Evolutionary conservation across 345 rosid species (phyloP).

Genomic region (Lumnitzera littorea): DNA sequence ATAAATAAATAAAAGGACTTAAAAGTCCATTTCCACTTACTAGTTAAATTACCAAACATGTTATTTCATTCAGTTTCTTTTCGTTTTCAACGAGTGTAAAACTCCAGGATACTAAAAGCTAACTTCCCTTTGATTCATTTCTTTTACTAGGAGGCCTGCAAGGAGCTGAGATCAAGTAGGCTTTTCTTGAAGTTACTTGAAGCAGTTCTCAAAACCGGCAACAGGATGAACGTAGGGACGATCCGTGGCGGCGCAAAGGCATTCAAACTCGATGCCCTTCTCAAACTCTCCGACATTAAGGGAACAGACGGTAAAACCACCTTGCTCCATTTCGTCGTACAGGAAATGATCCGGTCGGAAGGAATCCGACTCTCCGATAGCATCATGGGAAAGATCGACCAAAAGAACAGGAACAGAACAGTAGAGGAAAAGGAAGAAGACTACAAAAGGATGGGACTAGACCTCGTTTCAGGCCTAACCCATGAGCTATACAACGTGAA

Average conservation of each 20-base stretch:
- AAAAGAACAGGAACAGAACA: slow-evolving; percentile 47
- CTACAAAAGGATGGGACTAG: slow-evolving; percentile 85
- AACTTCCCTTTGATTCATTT: background rate
- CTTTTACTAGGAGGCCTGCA: slow-evolving; percentile 77
- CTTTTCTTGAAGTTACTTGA: slow-evolving; percentile 82
- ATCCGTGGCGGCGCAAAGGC: slow-evolving; percentile 93
- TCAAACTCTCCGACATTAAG: slow-evolving; percentile 87
- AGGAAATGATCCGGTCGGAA: slow-evolving; percentile 81
- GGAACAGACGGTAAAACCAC: slow-evolving; percentile 90
- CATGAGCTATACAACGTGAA: slow-evolving; percentile 84
- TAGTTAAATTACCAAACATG: no score
- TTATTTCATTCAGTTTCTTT: no score
- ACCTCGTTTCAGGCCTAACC: slow-evolving; percentile 75
- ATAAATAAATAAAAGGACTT: no score
- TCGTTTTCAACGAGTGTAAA: no score
- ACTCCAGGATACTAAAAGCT: no score
- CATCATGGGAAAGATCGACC: slow-evolving; percentile 85
- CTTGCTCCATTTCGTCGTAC: slow-evolving; percentile 89
- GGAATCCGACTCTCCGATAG: slow-evolving; percentile 80
- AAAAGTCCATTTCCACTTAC: no score
- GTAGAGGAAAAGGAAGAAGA: slow-evolving; percentile 77
- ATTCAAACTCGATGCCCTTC: slow-evolving; percentile 89
- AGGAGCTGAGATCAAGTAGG: slow-evolving; percentile 88
- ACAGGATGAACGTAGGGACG: slow-evolving; percentile 93
- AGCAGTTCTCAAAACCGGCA: slow-evolving; percentile 95